Base-by-base conservation (phyloP, 2,329 filamentous ascomycete species). In the Elsinoe fawcettii region DNA sequence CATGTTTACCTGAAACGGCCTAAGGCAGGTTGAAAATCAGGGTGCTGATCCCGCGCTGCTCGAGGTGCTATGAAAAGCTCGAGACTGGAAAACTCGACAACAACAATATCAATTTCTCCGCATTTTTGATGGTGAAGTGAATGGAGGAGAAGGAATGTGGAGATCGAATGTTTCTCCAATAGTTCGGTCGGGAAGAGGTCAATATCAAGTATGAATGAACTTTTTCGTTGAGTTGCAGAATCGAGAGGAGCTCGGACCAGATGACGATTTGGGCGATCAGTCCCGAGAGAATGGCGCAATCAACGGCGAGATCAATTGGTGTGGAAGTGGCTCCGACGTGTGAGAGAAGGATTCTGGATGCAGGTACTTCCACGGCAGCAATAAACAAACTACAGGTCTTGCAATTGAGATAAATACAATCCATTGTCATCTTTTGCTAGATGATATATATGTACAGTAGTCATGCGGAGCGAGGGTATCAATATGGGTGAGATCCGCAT, bases 401-500 rank as follows among this genome's bases (percentile, higher is more conserved):
- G 27, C 27, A 30, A n/a, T 5, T 25, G 9, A 23, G 34, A 25
- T 53, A 39, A 32, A 39, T 37, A 53, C 30, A 36, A 25, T 53
- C 16, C n/a, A 53, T 53, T 53, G 16, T 53, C 30, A 53, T 39
- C 34, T 51, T 32, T 37, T 53, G 49, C 49, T 53, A 53, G 34
- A 53, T 53, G 49, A 53, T 53, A 53, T 22, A 53, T 53, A 53
- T 53, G 34, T 39, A 53, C 34, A 53, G 44, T 32, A 22, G 25
- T 34, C 30, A 53, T 53, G 49, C 32, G 49, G 32, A 53, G 32
- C 49, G 49, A 53, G 49, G 49, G 49, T 53, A 53, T 53, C 49
- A 53, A 53, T 53, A 39, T 46, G 49, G 49, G 49, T 53, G 49
- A 53, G 49, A 25, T 8, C 32, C 49, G 49, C 49, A 53, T 39